phyloP scores from a whole-genome alignment of 805 yeast species.

The Diddensiella caesifluorescens region DNA sequence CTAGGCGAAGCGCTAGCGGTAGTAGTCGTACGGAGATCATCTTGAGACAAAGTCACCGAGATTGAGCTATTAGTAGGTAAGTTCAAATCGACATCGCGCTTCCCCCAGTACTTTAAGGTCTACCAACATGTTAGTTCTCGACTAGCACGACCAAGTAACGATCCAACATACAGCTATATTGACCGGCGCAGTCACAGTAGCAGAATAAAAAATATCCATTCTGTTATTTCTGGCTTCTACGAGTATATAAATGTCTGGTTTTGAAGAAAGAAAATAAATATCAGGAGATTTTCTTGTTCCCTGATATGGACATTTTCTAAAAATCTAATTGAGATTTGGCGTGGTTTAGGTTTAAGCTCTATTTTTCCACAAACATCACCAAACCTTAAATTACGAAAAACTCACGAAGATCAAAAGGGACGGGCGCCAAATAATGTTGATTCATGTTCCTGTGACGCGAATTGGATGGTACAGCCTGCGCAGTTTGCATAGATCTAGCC shows the following conservation, averaged over 20 bases:
- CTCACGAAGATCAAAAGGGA: no score
- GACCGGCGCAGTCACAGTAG: conserved; percentile 93
- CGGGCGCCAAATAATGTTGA: no score
- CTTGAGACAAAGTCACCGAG: conserved; percentile 88
- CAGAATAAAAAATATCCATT: conserved; percentile 43
- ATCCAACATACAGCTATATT: conserved; percentile 77
- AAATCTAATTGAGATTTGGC: no score
- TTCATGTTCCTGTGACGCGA: no score
- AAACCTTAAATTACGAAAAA: no score
- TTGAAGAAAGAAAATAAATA: not conserved
- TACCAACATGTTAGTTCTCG: conserved; percentile 21
- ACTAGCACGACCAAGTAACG: not conserved
- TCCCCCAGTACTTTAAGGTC: conserved; percentile 98
- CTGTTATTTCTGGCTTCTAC: not conserved
- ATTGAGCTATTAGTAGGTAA: conserved; percentile 95
- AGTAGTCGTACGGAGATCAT: conserved; percentile 85
- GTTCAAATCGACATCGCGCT: conserved; percentile 81
- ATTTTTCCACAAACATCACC: no score
- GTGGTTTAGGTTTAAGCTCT: no score
- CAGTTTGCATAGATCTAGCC: no score
- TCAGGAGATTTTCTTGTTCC: conserved; percentile 1
- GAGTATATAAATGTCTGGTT: not conserved
- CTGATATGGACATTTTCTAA: no score
- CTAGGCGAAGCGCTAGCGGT: conserved; percentile 66
- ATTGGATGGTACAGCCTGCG: no score